phyloP scores from a whole-genome alignment of 306 rosid species.

The Prunus persica region Prunus_persica_NCBIv2 NC_034016.1:20715001-20715500 shows the following conservation, averaged over 20 bases:
- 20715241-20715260: neutral
- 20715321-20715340: slow-evolving; percentile 7
- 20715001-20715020: slow-evolving; percentile 77
- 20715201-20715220: slow-evolving; percentile 35
- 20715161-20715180: slow-evolving; percentile 30
- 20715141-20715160: slow-evolving; percentile 19
- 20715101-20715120: slow-evolving; percentile 20
- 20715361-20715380: slow-evolving; percentile 63
- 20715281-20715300: neutral
- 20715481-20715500: slow-evolving; percentile 59
- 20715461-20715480: slow-evolving; percentile 61
- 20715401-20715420: slow-evolving; percentile 94
- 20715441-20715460: slow-evolving; percentile 77
- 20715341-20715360: slow-evolving; percentile 65
- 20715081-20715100: slow-evolving; percentile 38
- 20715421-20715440: slow-evolving; percentile 98
- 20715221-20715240: slow-evolving; percentile 27
- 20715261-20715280: neutral
- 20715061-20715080: slow-evolving; percentile 22
- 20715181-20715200: slow-evolving; percentile 23
- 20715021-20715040: slow-evolving; percentile 52
- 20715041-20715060: slow-evolving; percentile 16
- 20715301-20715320: neutral
- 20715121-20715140: slow-evolving; percentile 51
- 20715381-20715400: slow-evolving; percentile 61